A percentile compares a stretch with the other conserved stretches of the same genome.
Evolutionary conservation across 257 asterid genomes (phyloP).

Genomic region (Petunia secreta): DNA sequence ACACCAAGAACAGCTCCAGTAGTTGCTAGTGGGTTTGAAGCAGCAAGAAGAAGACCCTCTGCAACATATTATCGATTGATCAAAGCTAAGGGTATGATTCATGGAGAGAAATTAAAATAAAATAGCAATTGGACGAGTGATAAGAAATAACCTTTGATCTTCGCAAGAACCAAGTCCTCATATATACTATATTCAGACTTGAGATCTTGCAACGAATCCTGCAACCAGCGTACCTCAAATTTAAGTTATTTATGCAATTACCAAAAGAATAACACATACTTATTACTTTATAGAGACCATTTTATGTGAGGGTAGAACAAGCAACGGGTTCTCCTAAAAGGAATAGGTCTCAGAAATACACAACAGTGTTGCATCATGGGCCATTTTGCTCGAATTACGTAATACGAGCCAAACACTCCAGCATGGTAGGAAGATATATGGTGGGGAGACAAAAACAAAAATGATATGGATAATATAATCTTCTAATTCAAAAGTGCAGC

Average conservation of each 20-base stretch:
- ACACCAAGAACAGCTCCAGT: conserved; percentile 71
- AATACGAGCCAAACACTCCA: background rate
- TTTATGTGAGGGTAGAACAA: conserved; percentile 8
- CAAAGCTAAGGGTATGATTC: conserved; percentile 20
- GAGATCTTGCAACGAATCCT: conserved; percentile 77
- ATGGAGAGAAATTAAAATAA: conserved; percentile 10
- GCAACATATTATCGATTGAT: conserved; percentile 35
- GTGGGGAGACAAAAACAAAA: background rate
- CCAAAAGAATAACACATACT: conserved; percentile 19
- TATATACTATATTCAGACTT: conserved; percentile 70
- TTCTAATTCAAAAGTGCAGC: conserved; percentile 2
- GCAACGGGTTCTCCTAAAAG: conserved; percentile 1
- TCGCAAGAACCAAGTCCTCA: conserved; percentile 71
- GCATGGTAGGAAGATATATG: conserved; percentile 15
- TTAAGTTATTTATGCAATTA: conserved; percentile 29
- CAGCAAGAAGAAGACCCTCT: conserved; percentile 78
- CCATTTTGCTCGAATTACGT: background rate
- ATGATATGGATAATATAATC: conserved; percentile 15
- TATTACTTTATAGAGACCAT: conserved; percentile 12
- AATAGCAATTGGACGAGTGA: background rate
- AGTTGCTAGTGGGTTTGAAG: conserved; percentile 62
- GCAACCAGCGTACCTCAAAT: conserved; percentile 41
- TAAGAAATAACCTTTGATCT: conserved; percentile 65
- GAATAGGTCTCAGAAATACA: conserved; percentile 12
- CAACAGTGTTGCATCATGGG: background rate